These are phyloP conservation scores for Erythrobasidium hasegawianum DNA, from an alignment of 1,284 basidiomycete genomes.

Conservation along the genomic window DNA sequence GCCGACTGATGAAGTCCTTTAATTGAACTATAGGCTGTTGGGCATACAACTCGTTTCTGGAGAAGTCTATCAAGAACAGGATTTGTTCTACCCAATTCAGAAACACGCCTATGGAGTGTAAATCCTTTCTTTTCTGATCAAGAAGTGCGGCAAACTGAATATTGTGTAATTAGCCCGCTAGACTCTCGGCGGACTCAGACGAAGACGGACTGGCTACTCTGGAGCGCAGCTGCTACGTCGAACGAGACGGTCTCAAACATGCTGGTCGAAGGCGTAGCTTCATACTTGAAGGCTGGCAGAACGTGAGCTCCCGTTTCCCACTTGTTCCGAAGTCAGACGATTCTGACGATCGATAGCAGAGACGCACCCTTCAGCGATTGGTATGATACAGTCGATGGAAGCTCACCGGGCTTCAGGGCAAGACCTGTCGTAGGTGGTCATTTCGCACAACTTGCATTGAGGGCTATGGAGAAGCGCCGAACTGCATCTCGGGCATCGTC, in stretches of 20 bases:
- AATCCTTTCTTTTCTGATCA: neutral
- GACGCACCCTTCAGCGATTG: conserved; percentile 10
- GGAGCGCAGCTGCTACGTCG: conserved; percentile 1
- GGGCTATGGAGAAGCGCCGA: neutral
- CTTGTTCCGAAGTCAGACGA: too few species aligned
- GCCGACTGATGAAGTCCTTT: too few species aligned
- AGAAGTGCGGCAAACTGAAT: neutral
- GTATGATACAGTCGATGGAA: conserved; percentile 14
- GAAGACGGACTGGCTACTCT: conserved; percentile 15
- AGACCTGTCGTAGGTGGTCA: conserved; percentile 12
- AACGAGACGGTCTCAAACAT: conserved; percentile 1
- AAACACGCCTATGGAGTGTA: conserved; percentile 4
- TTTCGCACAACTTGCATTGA: conserved; percentile 2
- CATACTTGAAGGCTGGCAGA: neutral
- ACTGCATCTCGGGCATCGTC: neutral
- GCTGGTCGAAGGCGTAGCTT: conserved; percentile 6
- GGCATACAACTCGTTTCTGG: neutral
- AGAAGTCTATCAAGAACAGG: neutral
- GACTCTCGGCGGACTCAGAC: conserved; percentile 11
- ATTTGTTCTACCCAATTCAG: neutral
- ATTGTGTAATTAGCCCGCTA: conserved; percentile 1
- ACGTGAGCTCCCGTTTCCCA: neutral
- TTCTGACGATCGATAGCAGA: neutral
- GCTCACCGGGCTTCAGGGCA: conserved; percentile 2
- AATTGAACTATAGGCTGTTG: too few species aligned